Evolutionary conservation across 495 filamentous ascomycete genomes (phyloP).

Genomic region (Lepraria neglecta): DNA sequence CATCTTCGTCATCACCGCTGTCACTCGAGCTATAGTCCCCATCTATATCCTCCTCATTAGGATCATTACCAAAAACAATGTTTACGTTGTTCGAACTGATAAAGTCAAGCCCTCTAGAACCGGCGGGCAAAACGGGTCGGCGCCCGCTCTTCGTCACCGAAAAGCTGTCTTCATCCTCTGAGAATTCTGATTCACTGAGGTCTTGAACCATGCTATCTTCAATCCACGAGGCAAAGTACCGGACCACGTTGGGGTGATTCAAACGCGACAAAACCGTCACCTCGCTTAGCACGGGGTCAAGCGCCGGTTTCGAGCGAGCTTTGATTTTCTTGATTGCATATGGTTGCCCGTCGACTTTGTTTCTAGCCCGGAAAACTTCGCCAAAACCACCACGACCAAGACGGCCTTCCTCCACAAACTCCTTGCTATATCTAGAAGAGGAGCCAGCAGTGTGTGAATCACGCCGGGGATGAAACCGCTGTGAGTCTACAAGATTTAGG

Average conservation of each 20-base stretch:
- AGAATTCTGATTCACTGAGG: constrained; percentile 44
- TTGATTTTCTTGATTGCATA: constrained; percentile 97
- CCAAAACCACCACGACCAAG: constrained; percentile 93
- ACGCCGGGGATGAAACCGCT: constrained; percentile 38
- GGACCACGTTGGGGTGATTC: constrained; percentile 92
- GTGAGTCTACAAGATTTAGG: constrained; percentile 28
- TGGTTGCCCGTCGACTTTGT: constrained; percentile 83
- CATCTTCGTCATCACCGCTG: constrained; percentile 24
- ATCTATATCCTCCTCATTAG: constrained; percentile 31
- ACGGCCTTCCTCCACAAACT: constrained; percentile 83
- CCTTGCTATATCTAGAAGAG: constrained; percentile 71
- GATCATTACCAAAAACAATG: constrained; percentile 24
- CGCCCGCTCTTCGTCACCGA: constrained; percentile 7
- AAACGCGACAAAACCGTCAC: constrained; percentile 82
- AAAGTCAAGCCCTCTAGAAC: constrained; percentile 82
- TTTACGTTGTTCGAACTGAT: constrained; percentile 63
- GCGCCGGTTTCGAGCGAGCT: constrained; percentile 66
- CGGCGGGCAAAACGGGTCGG: constrained; percentile 56
- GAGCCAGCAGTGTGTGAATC: constrained; percentile 41
- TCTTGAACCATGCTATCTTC: constrained; percentile 63
- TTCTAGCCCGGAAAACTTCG: constrained; percentile 92
- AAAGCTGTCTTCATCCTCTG: constrained; percentile 47
- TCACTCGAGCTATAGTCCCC: constrained; percentile 15
- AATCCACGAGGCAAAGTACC: constrained; percentile 92
- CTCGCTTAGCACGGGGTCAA: constrained; percentile 85